phyloP scores from a whole-genome alignment of 1,284 basidiomycete genomes.

The Malassezia globosa region DNA sequence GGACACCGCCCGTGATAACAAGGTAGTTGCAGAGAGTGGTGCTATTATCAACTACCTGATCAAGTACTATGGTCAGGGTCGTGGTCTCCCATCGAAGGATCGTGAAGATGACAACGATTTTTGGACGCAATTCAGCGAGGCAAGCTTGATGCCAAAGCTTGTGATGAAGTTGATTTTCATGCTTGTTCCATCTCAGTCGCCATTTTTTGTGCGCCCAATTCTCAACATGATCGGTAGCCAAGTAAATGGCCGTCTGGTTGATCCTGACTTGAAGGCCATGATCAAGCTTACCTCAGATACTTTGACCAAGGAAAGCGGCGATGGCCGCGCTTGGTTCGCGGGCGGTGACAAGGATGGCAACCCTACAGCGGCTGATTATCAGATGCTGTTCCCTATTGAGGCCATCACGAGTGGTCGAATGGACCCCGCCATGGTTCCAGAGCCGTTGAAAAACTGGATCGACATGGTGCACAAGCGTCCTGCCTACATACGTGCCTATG shows the following conservation, averaged over 20 bases:
- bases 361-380: constrained; percentile 43
- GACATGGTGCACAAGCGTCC: constrained; percentile 35
- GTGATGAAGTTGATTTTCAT: constrained; percentile 38
- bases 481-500: constrained; percentile 33
- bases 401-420: constrained; percentile 25
- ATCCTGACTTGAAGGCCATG: constrained; percentile 33
- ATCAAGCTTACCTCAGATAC: constrained; percentile 23
- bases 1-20: constrained; percentile 28
- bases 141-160: constrained; percentile 36
- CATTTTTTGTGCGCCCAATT: constrained; percentile 41
- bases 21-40: constrained; percentile 40
- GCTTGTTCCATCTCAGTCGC: constrained; percentile 31
- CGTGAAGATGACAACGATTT: constrained; percentile 35
- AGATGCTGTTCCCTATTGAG: constrained; percentile 44
- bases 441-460: constrained; percentile 31
- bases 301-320: constrained; percentile 23
- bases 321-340: constrained; percentile 34
- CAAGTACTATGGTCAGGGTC: constrained; percentile 36
- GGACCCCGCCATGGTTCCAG: constrained; percentile 8
- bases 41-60: constrained; percentile 44
- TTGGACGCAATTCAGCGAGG: constrained; percentile 42
- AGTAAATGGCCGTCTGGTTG: constrained; percentile 24
- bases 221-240: constrained; percentile 26
- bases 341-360: constrained; percentile 42
- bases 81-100: constrained; percentile 19